A percentile compares a stretch with the other conserved stretches of the same genome.
Conservation (phyloP, 768 basidiomycete genomes). For the Porpolomopsis calyptriformis region DNA sequence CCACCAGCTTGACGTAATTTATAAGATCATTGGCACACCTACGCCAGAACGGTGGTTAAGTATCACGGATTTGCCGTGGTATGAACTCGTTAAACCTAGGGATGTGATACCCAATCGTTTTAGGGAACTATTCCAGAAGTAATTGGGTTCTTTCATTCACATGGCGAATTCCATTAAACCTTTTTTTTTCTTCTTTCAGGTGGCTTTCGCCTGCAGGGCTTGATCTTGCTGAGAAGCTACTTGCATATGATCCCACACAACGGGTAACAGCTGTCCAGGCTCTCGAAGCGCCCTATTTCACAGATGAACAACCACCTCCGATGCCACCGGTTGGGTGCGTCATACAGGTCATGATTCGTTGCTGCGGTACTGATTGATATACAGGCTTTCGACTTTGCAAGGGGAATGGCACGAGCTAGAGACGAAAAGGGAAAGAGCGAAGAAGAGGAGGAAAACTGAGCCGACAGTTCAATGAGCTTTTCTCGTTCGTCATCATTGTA, state of each 20-base stretch:
- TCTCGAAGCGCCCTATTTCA: constrained; percentile 77
- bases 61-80: constrained; percentile 85
- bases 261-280: constrained; percentile 75
- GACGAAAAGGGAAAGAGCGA: constrained; percentile 83
- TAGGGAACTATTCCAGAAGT: constrained; percentile 81
- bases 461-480: constrained; percentile 23
- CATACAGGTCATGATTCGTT: not conserved
- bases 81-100: constrained; percentile 91
- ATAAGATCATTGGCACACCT: constrained; percentile 85
- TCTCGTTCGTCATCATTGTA: too few relatives aligned
- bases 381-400: constrained; percentile 65
- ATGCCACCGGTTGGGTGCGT: constrained; percentile 71
- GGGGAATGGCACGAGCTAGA: constrained; percentile 99
- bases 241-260: constrained; percentile 70
- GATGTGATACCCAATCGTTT: constrained; percentile 66
- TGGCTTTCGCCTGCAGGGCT: constrained; percentile 82
- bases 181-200: constrained; percentile 29
- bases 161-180: not conserved
- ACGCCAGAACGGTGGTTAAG: constrained; percentile 73
- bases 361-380: constrained; percentile 3
- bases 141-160: constrained; percentile 13
- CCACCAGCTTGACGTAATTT: constrained; percentile 89
- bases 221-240: constrained; percentile 74
- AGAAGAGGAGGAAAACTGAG: constrained; percentile 63
- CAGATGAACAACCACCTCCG: constrained; percentile 61